Conservation (phyloP, 179 eudicot species). For the Spinacia oleracea region DNA sequence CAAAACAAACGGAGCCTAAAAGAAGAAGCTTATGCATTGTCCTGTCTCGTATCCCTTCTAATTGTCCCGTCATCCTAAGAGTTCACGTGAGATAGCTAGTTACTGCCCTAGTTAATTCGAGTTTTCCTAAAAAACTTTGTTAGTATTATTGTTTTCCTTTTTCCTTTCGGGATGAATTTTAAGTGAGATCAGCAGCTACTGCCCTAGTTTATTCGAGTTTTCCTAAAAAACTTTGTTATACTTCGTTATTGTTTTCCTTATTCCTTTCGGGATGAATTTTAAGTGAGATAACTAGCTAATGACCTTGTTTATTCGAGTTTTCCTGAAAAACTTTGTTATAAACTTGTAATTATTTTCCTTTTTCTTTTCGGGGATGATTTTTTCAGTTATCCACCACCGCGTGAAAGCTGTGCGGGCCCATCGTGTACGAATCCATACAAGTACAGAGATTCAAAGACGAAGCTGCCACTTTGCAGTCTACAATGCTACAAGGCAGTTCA, state of each 20-base stretch:
- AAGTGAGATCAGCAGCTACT: too few relatives aligned
- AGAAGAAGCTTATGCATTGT: not conserved
- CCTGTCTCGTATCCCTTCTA: not conserved
- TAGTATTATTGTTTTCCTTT: not conserved
- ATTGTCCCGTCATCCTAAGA: not conserved
- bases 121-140: not conserved
- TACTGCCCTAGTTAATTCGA: not conserved
- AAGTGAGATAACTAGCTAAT: too few relatives aligned
- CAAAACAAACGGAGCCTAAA: too few relatives aligned
- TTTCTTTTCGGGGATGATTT: conserved; percentile 12
- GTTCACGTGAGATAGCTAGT: not conserved
- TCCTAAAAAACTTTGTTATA: too few relatives aligned
- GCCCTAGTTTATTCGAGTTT: too few relatives aligned
- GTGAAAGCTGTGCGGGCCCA: conserved; percentile 89
- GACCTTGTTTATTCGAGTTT: too few relatives aligned
- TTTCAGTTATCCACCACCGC: conserved; percentile 89
- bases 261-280: too few relatives aligned
- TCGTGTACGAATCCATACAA: conserved; percentile 80
- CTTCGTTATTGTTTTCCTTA: too few relatives aligned
- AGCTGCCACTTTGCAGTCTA: conserved; percentile 91
- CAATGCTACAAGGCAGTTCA: conserved; percentile 91
- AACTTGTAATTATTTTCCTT: too few relatives aligned
- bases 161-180: too few relatives aligned
- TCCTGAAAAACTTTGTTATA: too few relatives aligned
- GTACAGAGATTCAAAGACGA: conserved; percentile 88